These are phyloP conservation scores for Aspergillus conjunctus DNA, from an alignment of 495 filamentous ascomycete species.

Conservation along the genomic window DNA sequence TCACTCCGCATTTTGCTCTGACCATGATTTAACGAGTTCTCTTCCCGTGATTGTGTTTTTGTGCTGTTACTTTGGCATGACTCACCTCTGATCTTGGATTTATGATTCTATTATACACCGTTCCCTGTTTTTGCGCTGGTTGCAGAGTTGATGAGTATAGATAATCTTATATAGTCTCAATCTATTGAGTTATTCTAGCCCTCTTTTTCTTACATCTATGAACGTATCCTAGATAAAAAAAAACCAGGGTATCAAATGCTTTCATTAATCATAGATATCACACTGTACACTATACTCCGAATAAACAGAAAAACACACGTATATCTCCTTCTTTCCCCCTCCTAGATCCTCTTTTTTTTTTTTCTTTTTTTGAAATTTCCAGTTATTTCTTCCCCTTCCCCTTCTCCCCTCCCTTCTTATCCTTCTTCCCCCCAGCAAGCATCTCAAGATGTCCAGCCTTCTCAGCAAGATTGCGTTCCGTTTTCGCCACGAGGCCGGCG, in stretches of 20 bases:
- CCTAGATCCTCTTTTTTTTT: slow-evolving; percentile 10
- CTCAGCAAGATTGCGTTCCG: slow-evolving; percentile 65
- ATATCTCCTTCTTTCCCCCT: slow-evolving; percentile 13
- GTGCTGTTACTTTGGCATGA: too few relatives aligned
- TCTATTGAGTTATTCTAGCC: not conserved
- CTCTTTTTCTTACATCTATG: not conserved
- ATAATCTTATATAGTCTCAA: slow-evolving; percentile 5
- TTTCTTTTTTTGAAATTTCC: slow-evolving; percentile 1
- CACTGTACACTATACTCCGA: not conserved
- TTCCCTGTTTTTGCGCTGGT: slow-evolving; percentile 16
- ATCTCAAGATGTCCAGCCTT: slow-evolving; percentile 76
- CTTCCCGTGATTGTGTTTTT: not conserved
- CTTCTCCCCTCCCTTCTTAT: slow-evolving; percentile 35
- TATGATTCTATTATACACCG: not conserved
- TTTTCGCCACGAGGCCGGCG: slow-evolving; percentile 62
- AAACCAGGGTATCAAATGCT: slow-evolving; percentile 21
- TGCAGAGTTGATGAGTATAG: slow-evolving; percentile 14
- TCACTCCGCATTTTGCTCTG: slow-evolving; percentile 6
- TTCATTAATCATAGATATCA: slow-evolving; percentile 26
- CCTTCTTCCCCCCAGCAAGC: slow-evolving; percentile 66
- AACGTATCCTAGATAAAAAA: not conserved
- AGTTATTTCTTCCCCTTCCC: slow-evolving; percentile 24
- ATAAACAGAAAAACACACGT: not conserved
- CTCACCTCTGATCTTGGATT: not conserved
- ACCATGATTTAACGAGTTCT: slow-evolving; percentile 23